Evolutionary conservation across 164 flowering plant genomes (phyloP).

Genomic region (Santalum album): DNA sequence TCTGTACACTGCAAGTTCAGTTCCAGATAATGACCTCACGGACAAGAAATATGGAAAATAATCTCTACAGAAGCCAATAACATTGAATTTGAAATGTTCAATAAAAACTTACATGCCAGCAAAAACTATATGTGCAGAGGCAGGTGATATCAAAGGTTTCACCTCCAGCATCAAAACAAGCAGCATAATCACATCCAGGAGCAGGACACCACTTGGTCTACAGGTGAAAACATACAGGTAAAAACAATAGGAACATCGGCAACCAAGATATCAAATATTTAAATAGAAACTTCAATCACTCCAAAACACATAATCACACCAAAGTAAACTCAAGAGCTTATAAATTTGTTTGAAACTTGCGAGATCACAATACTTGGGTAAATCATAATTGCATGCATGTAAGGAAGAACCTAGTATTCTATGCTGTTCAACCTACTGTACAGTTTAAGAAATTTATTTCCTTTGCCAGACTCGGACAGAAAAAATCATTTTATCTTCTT

Average conservation of each 20-base stretch:
- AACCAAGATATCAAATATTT: neutral
- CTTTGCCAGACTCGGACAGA: no score
- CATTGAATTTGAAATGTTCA: neutral
- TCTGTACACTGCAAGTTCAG: slow-evolving; percentile 52
- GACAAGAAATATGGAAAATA: no score
- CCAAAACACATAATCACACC: neutral
- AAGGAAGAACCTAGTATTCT: no score
- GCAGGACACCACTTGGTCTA: slow-evolving; percentile 93
- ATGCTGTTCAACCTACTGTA: no score
- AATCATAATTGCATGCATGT: no score
- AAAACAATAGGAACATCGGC: neutral
- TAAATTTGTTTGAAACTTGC: no score
- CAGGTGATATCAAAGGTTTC: slow-evolving; percentile 67
- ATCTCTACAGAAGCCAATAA: no score
- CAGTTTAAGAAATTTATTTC: no score
- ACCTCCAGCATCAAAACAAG: slow-evolving; percentile 58
- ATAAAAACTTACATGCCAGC: slow-evolving; percentile 67
- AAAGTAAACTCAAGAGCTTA: no score
- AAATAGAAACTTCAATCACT: neutral
- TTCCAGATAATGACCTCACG: neutral
- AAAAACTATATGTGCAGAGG: slow-evolving; percentile 53
- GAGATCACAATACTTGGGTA: no score
- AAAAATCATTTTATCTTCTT: no score
- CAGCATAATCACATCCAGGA: slow-evolving; percentile 80
- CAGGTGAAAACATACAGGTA: neutral